A percentile compares a stretch with the other conserved stretches of the same genome.
These are phyloP conservation scores for Penicillium chermesinum DNA, from an alignment of 495 filamentous ascomycete species.

Conservation along the genomic window DNA sequence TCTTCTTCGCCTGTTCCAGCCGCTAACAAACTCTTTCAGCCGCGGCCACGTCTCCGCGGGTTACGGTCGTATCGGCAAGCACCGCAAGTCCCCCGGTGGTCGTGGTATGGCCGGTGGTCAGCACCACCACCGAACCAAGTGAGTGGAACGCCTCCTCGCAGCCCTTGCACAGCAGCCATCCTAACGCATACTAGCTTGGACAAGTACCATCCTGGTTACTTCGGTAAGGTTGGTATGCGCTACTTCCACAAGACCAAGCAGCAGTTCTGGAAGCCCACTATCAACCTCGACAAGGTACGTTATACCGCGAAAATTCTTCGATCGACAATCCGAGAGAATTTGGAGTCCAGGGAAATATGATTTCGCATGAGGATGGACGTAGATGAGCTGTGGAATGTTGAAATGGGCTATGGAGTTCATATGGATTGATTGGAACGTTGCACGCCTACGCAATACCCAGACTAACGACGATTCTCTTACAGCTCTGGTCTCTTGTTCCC, in stretches of 20 bases:
- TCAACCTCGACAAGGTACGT: constrained; percentile 88
- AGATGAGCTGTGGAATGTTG: background rate
- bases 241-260: constrained; percentile 87
- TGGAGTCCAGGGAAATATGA: constrained; percentile 5
- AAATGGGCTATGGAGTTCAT: background rate
- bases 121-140: constrained; percentile 89
- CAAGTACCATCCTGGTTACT: constrained; percentile 95
- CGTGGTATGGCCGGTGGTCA: constrained; percentile 91
- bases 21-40: constrained; percentile 37
- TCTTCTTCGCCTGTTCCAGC: background rate
- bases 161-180: background rate
- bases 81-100: constrained; percentile 91
- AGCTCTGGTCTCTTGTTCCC: constrained; percentile 83
- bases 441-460: background rate
- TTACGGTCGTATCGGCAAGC: constrained; percentile 88
- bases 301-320: constrained; percentile 2
- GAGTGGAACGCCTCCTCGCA: background rate
- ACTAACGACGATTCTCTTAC: constrained; percentile 4
- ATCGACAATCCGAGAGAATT: constrained; percentile 4
- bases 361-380: background rate
- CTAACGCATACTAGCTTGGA: constrained; percentile 47
- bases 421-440: constrained; percentile 18
- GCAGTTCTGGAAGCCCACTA: constrained; percentile 86
- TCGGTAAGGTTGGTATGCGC: constrained; percentile 96
- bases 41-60: constrained; percentile 94